A percentile compares a stretch with the other conserved stretches of the same genome.
These are phyloP conservation scores for Pichia sp. DNA, from an alignment of 1,139 yeast genomes.

Conservation along the genomic window DNA sequence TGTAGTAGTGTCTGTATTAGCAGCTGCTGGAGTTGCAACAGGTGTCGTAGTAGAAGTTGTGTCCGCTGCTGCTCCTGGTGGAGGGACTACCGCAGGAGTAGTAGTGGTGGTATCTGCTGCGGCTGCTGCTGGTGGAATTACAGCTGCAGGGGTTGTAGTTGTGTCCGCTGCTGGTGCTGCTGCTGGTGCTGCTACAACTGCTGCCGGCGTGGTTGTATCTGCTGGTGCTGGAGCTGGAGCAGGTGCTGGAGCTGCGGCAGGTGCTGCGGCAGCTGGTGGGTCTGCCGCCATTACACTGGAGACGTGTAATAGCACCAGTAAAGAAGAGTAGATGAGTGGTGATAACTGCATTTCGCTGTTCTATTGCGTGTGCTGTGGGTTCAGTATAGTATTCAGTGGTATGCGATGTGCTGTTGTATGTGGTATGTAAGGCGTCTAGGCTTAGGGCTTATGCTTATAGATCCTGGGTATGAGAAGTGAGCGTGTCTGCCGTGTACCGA, in stretches of 20 bases:
- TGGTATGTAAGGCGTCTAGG: too few relatives aligned
- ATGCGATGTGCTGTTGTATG: too few relatives aligned
- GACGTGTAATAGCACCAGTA: too few relatives aligned
- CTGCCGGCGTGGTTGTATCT: slow-evolving; percentile 1
- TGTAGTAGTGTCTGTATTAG: slow-evolving; percentile 1
- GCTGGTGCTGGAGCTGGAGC: slow-evolving; percentile 2
- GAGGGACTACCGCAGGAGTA: neutral
- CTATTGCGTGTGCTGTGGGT: too few relatives aligned
- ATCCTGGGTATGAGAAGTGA: too few relatives aligned
- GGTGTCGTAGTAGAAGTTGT: neutral
- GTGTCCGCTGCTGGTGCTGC: slow-evolving; percentile 4
- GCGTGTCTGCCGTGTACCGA: too few relatives aligned
- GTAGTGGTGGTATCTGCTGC: slow-evolving; percentile 1
- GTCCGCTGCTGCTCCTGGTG: neutral
- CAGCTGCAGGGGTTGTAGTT: neutral
- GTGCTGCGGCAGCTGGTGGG: slow-evolving; percentile 1
- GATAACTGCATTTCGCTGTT: too few relatives aligned
- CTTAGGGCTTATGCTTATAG: too few relatives aligned
- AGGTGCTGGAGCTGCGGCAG: slow-evolving; percentile 1
- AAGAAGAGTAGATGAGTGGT: too few relatives aligned
- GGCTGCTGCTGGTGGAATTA: neutral
- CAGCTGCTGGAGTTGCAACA: neutral
- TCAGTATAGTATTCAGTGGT: too few relatives aligned
- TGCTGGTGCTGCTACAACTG: slow-evolving; percentile 1
- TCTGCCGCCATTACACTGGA: neutral